Base-by-base conservation (phyloP, 2,329 filamentous ascomycete species). In the Helotiales sp. region DNA sequence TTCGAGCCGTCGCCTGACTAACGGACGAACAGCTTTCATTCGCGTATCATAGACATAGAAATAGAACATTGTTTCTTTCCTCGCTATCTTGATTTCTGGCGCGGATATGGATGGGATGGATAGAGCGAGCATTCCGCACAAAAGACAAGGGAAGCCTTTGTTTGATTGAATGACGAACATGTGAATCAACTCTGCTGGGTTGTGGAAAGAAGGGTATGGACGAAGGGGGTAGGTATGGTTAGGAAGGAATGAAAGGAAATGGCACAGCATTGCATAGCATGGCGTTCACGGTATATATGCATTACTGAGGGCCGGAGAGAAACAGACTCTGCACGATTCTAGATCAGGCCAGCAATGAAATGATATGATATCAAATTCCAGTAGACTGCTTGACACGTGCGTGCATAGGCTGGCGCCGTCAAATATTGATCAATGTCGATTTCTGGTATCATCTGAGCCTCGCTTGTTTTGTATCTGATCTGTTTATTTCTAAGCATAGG, bases 21-120 rank as follows among this genome's bases (percentile, higher is more conserved):
- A 34, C 34, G 3, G 32, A 1, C 8, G 7, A 20, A n/a, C n/a
- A 77, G 75, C 76, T 47, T 77, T 75, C 63, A 72, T 77, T 20
- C 71, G 73, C 57, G 76, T 77, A 50, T 77, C 75, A 61, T 77
- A 72, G 55, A 30, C 26, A 34, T 34, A 34, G 30, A 34, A 34
- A 34, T 34, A 34, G 30, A 34, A n/a, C n/a, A n/a, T n/a, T n/a
- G n/a, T n/a, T n/a, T n/a, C n/a, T n/a, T n/a, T n/a, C n/a, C n/a
- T n/a, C n/a, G n/a, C n/a, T n/a, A n/a, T n/a, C n/a, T n/a, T n/a
- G n/a, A n/a, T n/a, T n/a, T n/a, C n/a, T n/a, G n/a, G n/a, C n/a
- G 6, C 15, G 34, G 34, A 13, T 13, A 40, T 40, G 34, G 34
- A 40, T 40, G 34, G n/a, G n/a, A n/a, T 40, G n/a, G 28, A 37